Percentiles rank a stretch among this genome's conserved stretches.
Evolutionary conservation across 1,284 basidiomycete genomes (phyloP).

Genomic region (Gomphus bonarii): DNA sequence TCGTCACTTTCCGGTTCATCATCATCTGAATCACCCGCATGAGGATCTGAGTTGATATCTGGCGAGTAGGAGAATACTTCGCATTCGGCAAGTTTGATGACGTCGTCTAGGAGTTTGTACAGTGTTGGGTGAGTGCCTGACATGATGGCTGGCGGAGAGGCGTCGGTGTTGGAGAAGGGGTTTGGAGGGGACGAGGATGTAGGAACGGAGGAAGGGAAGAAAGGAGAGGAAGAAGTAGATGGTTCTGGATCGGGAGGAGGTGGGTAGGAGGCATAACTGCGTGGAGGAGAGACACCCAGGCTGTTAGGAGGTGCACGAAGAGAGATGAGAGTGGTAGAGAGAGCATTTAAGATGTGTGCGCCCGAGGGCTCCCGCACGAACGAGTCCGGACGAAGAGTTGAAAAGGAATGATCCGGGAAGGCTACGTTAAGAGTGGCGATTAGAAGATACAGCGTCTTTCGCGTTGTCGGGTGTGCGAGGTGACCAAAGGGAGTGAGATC

Average conservation of each 20-base stretch:
- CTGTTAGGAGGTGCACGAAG: slow-evolving; percentile 34
- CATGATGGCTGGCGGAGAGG: slow-evolving; percentile 44
- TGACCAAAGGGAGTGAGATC: slow-evolving; percentile 74
- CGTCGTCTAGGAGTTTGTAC: slow-evolving; percentile 82
- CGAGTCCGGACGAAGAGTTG: slow-evolving; percentile 82
- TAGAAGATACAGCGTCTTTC: slow-evolving; percentile 88
- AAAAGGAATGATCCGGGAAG: slow-evolving; percentile 97
- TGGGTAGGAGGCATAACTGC: slow-evolving; percentile 74
- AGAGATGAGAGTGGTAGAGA: slow-evolving; percentile 69
- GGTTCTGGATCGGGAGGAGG: slow-evolving; percentile 41
- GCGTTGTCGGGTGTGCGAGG: slow-evolving; percentile 62
- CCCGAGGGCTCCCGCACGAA: slow-evolving; percentile 80
- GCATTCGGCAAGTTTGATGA: slow-evolving; percentile 85
- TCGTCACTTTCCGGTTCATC: slow-evolving; percentile 57
- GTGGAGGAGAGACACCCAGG: slow-evolving; percentile 52
- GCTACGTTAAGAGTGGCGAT: slow-evolving; percentile 96
- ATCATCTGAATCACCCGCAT: slow-evolving; percentile 74
- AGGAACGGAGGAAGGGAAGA: slow-evolving; percentile 63
- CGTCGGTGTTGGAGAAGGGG: slow-evolving; percentile 27
- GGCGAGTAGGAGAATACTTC: slow-evolving; percentile 95
- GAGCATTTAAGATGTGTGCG: slow-evolving; percentile 66
- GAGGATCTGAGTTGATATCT: slow-evolving; percentile 91
- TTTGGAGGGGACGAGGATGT: slow-evolving; percentile 58
- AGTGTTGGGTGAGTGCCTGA: slow-evolving; percentile 68
- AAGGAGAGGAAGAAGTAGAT: slow-evolving; percentile 15